Evolutionary conservation across 352 stramenopile genomes (phyloP).

Genomic region (Phytopythium delawarense): DNA sequence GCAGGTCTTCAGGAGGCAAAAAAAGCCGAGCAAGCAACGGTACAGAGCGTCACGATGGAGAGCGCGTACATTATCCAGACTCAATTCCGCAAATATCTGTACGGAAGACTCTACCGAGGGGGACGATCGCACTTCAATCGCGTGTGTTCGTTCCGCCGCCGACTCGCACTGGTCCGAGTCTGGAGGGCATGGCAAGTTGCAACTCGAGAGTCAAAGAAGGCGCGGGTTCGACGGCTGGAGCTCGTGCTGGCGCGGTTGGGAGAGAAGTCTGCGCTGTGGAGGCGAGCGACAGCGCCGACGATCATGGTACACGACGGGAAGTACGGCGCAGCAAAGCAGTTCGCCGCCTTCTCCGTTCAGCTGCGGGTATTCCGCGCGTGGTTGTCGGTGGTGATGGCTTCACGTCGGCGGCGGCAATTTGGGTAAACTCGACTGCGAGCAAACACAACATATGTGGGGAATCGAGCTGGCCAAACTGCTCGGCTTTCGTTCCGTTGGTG

Average conservation of each 20-base stretch:
- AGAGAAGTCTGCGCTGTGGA: not conserved
- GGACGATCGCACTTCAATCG: not conserved
- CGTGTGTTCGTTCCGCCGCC: not conserved
- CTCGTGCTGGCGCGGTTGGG: not conserved
- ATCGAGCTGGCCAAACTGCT: too few species aligned
- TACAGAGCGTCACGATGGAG: too few species aligned
- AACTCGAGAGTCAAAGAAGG: not conserved
- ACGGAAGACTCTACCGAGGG: not conserved
- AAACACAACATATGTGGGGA: not conserved
- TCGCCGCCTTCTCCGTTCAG: not conserved
- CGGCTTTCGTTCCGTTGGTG: not conserved
- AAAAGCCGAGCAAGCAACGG: not conserved
- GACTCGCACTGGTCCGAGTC: not conserved
- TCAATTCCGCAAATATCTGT: not conserved
- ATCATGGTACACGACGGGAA: not conserved
- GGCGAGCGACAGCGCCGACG: not conserved
- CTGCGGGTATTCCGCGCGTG: not conserved
- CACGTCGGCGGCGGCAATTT: not conserved
- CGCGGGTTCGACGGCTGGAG: not conserved
- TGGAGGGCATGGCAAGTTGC: not conserved
- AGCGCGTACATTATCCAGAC: not conserved
- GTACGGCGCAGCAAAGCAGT: conserved; percentile 2
- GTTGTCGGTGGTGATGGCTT: not conserved
- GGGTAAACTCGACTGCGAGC: not conserved
- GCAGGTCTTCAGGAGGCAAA: not conserved